Evolutionary conservation across 2,329 filamentous ascomycete species (phyloP), one percentile per base, ranked within the genome.

Genomic region (Cladophialophora chaetospira): DNA sequence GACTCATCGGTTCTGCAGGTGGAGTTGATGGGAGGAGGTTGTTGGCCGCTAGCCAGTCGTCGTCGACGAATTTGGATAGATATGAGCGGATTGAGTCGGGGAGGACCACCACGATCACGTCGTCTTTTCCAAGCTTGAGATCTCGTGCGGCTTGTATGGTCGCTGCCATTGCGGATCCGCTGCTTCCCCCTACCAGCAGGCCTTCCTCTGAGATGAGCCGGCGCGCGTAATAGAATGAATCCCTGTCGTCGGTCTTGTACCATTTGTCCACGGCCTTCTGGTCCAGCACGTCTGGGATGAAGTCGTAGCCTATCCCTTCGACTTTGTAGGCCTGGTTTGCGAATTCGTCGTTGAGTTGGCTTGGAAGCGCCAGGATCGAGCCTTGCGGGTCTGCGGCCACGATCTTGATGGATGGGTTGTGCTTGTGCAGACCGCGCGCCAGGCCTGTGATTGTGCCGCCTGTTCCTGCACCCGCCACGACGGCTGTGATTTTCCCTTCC

Each of bases 31-130:
- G 84, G 23, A 97, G 82, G 21, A 99, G 89, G 71, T 93, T 88
- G 76, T 99, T 99, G 62, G 94, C 94, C 10, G 91, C 92, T 54
- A 99, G 86, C 95, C 94, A 99, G 78, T 97, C 94, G 71, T 99
- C 95, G 71, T 99, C 94, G 64, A 91, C 91, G 71, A 99, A 99
- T 83, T 99, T 99, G 77, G 88, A 93, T 23, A 99, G 85, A 73
- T 99, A 99, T 75, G 91, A 97, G 69, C 94, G 84, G 71, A 99
- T 97, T 77, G 91, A 96, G 73, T 99, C 94, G 1, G 94, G 95
- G 15, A 97, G 80, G 51, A 99, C 79, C 25, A 97, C 91, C 25
- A 99, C 94, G 0, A 97, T 85, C 1, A 91, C 85, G 69, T 99
- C 92, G 55, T 88, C 88, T 71, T 92, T 88, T 62, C 84, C 83